Evolutionary conservation across 768 basidiomycete species (phyloP).

Genomic region (Tricholoma furcatifolium): DNA sequence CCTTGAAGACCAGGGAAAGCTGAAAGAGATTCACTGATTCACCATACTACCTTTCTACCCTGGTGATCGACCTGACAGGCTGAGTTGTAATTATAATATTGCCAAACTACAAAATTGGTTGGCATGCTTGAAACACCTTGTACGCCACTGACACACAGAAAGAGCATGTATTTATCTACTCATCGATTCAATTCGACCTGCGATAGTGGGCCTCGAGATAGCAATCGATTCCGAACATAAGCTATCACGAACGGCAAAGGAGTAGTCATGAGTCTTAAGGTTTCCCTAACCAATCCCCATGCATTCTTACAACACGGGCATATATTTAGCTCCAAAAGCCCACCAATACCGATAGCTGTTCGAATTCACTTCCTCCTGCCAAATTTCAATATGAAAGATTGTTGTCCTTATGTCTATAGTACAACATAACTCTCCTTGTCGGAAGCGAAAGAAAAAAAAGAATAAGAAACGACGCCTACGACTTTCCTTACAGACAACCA

Average conservation of each 20-base stretch:
- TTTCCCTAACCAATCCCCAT: conserved; percentile 8
- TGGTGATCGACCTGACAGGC: background rate
- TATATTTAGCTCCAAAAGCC: conserved; percentile 3
- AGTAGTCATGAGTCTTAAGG: conserved; percentile 2
- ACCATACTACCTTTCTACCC: background rate
- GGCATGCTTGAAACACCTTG: background rate
- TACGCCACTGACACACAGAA: background rate
- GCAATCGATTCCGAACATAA: conserved; percentile 1
- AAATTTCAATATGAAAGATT: background rate
- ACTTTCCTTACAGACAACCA: background rate
- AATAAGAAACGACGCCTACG: background rate
- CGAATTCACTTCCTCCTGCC: background rate
- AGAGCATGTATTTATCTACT: conserved; percentile 5
- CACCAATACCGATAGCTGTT: conserved; percentile 9
- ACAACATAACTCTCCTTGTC: background rate
- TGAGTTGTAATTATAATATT: background rate
- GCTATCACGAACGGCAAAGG: background rate
- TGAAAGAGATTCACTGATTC: background rate
- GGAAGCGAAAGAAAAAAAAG: background rate
- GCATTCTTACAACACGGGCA: background rate
- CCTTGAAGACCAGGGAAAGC: too few relatives aligned
- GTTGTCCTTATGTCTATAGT: background rate
- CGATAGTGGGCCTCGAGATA: background rate
- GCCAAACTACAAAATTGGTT: background rate
- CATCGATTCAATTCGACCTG: background rate